Percentiles rank a stretch among this genome's conserved stretches.
Conservation (phyloP, 2,329 filamentous ascomycete genomes). For the Microdochium nivale region DNA sequence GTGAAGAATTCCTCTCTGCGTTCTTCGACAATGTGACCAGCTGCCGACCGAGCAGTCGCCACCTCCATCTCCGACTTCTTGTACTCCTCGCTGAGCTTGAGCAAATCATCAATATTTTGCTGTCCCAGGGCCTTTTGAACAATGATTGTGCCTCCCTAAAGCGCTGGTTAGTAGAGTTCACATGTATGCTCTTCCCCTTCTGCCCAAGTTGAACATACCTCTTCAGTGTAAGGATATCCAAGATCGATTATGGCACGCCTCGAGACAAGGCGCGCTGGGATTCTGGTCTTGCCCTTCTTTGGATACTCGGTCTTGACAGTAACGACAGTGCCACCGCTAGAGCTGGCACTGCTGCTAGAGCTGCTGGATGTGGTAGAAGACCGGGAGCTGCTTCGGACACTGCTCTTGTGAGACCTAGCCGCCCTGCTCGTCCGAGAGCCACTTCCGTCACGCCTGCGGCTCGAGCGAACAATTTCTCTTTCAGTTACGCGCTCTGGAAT, state of each 20-base stretch:
- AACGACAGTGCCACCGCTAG: conserved; percentile 33
- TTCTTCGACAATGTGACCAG: conserved; percentile 39
- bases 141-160: conserved; percentile 68
- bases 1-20: conserved; percentile 33
- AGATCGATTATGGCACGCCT: conserved; percentile 75
- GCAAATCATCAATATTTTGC: conserved; percentile 83
- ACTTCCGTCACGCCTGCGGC: conserved; percentile 35
- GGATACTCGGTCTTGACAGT: conserved; percentile 56
- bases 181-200: no score
- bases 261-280: conserved; percentile 73
- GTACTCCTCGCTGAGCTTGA: conserved; percentile 74
- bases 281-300: conserved; percentile 82
- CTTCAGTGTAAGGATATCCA: conserved; percentile 79
- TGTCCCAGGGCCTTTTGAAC: conserved; percentile 80
- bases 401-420: conserved; percentile 23
- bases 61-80: conserved; percentile 44
- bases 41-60: conserved; percentile 33
- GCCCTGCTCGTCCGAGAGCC: conserved; percentile 29
- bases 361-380: conserved; percentile 35
- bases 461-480: conserved; percentile 45
- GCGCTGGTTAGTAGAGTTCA: conserved; percentile 6
- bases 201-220: no score
- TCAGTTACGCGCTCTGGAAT: conserved; percentile 53
- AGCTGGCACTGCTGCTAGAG: conserved; percentile 30
- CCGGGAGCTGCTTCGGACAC: conserved; percentile 26